These are phyloP conservation scores for Aspergillus glaucus DNA, from an alignment of 2,329 filamentous ascomycete genomes.

Conservation along the genomic window DNA sequence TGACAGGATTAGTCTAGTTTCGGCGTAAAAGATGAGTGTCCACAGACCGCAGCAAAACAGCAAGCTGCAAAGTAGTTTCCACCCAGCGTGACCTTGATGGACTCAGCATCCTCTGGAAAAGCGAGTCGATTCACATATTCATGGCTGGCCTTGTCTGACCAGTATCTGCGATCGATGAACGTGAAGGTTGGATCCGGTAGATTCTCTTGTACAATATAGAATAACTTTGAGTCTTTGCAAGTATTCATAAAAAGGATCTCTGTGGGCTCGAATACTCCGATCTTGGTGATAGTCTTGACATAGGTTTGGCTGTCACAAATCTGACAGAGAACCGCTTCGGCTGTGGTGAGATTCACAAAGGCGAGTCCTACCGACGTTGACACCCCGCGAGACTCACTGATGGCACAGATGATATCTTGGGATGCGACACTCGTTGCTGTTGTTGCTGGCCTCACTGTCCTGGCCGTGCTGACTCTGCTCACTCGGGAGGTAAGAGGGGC, in stretches of 20 bases:
- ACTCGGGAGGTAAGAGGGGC: conserved; percentile 15
- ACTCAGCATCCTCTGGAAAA: conserved; percentile 70
- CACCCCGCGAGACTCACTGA: conserved; percentile 81
- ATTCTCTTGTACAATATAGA: conserved; percentile 66
- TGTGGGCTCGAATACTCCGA: conserved; percentile 72
- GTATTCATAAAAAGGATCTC: conserved; percentile 72
- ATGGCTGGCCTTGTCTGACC: conserved; percentile 71
- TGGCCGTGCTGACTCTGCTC: conserved; percentile 36
- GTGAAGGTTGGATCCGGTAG: conserved; percentile 57
- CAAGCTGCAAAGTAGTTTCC: conserved; percentile 85
- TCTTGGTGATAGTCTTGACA: conserved; percentile 78
- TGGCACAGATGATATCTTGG: conserved; percentile 77
- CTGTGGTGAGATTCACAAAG: conserved; percentile 79
- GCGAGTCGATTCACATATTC: conserved; percentile 75
- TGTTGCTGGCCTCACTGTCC: conserved; percentile 48
- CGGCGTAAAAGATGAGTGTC: background rate
- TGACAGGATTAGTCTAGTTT: conserved; percentile 33
- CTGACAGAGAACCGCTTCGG: conserved; percentile 78
- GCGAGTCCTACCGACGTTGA: conserved; percentile 78
- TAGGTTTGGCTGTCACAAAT: conserved; percentile 93
- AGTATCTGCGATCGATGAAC: conserved; percentile 68
- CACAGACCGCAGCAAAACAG: conserved; percentile 72
- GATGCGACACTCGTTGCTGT: conserved; percentile 51
- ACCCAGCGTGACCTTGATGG: conserved; percentile 69
- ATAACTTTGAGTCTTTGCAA: conserved; percentile 68